Evolutionary conservation across 148 eudicot genomes (phyloP).

Genomic region (Bassia scoparia): DNA sequence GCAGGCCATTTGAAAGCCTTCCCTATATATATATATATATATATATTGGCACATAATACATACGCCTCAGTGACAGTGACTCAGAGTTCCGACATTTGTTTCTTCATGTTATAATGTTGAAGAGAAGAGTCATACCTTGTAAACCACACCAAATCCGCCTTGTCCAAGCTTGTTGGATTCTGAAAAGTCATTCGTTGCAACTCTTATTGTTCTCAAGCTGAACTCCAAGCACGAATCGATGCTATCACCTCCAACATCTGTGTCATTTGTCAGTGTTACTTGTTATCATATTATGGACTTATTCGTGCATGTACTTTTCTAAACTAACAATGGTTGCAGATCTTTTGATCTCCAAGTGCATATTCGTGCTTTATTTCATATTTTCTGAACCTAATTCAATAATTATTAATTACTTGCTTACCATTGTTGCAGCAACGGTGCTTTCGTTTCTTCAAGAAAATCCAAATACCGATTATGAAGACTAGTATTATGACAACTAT

Average conservation of each 20-base stretch:
- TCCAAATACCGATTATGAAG: too few species aligned
- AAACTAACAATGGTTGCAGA: too few species aligned
- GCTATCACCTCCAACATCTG: constrained; percentile 7
- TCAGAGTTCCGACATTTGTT: too few species aligned
- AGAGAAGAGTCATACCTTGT: neutral
- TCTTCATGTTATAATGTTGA: neutral
- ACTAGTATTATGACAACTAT: too few species aligned
- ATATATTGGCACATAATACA: neutral
- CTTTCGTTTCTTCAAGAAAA: too few species aligned
- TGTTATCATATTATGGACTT: too few species aligned
- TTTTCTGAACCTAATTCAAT: too few species aligned
- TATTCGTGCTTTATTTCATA: too few species aligned
- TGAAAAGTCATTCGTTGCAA: constrained; percentile 27
- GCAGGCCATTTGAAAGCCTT: constrained; percentile 18
- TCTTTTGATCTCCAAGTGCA: too few species aligned
- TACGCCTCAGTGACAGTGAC: too few species aligned
- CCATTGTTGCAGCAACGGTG: neutral
- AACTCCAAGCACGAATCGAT: constrained; percentile 16
- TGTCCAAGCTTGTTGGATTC: constrained; percentile 24
- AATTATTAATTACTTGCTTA: too few species aligned
- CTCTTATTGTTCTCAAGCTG: constrained; percentile 3
- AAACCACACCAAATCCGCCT: constrained; percentile 4
- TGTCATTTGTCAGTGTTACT: neutral
- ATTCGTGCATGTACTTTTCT: too few species aligned
- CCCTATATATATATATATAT: constrained; percentile 14